These are phyloP conservation scores for Volvox reticuliferus DNA, from an alignment of 139 green algal species.

Conservation along the genomic window DNA sequence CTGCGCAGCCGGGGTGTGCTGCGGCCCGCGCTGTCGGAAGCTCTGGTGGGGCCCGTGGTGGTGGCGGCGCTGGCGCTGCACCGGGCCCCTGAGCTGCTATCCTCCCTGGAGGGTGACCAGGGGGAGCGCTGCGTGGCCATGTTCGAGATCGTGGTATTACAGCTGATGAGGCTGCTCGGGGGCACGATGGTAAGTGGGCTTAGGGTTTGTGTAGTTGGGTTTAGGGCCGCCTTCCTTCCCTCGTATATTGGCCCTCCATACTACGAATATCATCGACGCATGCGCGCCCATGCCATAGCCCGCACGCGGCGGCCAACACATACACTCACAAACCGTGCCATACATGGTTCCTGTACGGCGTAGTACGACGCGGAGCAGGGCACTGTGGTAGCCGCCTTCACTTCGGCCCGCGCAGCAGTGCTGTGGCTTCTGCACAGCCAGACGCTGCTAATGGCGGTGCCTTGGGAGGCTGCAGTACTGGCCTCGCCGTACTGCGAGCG, in stretches of 20 bases:
- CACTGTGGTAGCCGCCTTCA: not conserved
- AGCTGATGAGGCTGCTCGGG: slow-evolving; percentile 39
- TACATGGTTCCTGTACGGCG: not conserved
- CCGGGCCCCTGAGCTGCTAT: not conserved
- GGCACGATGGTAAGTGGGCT: slow-evolving; percentile 11
- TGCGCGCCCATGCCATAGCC: no score
- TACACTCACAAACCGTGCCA: no score
- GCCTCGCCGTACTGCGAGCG: not conserved
- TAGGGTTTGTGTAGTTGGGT: not conserved
- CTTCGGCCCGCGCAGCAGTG: slow-evolving; percentile 2
- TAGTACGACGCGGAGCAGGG: slow-evolving; percentile 34
- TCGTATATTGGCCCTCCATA: not conserved
- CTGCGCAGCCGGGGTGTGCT: slow-evolving; percentile 2
- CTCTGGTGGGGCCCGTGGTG: slow-evolving; percentile 37
- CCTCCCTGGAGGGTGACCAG: not conserved
- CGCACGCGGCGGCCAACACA: no score
- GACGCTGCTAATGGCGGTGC: slow-evolving; percentile 24
- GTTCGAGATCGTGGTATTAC: slow-evolving; percentile 27
- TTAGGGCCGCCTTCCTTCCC: not conserved
- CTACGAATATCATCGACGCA: no score
- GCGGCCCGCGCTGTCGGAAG: not conserved
- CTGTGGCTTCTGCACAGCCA: slow-evolving; percentile 41
- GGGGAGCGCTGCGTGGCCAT: not conserved
- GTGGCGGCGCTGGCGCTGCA: slow-evolving; percentile 2
- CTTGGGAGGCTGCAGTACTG: slow-evolving; percentile 10